Base-by-base conservation (phyloP, 2,329 filamentous ascomycete genomes). In the Colletotrichum musicola region DNA sequence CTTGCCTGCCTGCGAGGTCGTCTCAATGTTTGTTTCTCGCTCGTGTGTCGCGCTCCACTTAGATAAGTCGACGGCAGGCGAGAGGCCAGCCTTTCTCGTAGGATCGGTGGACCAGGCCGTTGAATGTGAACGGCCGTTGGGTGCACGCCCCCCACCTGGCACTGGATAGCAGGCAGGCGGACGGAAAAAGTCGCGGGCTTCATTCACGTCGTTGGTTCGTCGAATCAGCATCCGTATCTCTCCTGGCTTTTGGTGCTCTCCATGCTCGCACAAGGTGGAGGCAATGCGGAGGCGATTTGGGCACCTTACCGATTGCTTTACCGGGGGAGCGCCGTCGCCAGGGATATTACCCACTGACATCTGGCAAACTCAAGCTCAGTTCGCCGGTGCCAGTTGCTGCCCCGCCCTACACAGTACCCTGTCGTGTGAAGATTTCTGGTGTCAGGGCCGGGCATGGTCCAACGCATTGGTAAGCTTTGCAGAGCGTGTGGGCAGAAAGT, bases 11-110 rank as follows among this genome's bases (percentile, higher is more conserved):
- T 65, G 49, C 27, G 47, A 63, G 38, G 64, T 20, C 61, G 61
- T 55, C 54, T 67, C 58, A 62, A 56, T 56, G 14, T 50, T 55
- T 42, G 20, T 56, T 50, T 51, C 49, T 25, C 54, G 44, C 38
- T 55, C 44, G 49, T 46, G 55, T 59, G 60, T 18, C 22, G 54
- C 60, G 58, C 51, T 62, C 55, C 66, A 59, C 61, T 57, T 65
- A 71, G 69, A 71, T 71, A 71, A 71, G 69, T 62, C 61, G 56
- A 18, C 49, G 57, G 57, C 49, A 59, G 61, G 58, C 57, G 35
- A 71, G 66, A 71, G 69, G 69, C 69, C 58, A 63, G 59, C 42
- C 55, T 58, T 64, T 27, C 40, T 68, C 35, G 54, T 18, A 58
- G 55, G 58, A 68, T 64, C 56, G 57, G 61, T 69, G 65, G 56